Conservation (phyloP, 352 stramenopile species). For the Phytophthora pini region DNA sequence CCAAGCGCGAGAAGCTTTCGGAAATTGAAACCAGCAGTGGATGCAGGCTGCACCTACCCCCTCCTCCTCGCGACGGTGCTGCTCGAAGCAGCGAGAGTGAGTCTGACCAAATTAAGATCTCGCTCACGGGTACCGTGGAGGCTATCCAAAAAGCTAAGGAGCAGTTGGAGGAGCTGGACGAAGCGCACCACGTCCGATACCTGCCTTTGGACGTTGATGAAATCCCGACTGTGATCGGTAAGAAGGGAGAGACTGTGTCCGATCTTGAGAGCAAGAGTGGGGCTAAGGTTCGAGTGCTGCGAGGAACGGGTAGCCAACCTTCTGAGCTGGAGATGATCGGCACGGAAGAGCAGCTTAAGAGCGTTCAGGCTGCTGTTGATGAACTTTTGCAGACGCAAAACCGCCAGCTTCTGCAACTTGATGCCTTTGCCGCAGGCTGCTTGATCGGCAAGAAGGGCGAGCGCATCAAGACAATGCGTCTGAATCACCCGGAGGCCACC, state of each 20-base stretch:
- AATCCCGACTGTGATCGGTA: constrained; percentile 77
- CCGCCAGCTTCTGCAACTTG: constrained; percentile 76
- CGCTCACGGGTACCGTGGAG: constrained; percentile 62
- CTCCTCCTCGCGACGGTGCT: constrained; percentile 27
- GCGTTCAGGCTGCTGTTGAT: constrained; percentile 57
- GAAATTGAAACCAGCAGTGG: constrained; percentile 66
- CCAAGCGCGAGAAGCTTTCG: constrained; percentile 79
- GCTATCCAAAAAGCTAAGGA: constrained; percentile 70
- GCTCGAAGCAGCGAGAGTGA: constrained; percentile 34
- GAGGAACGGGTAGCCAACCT: constrained; percentile 34
- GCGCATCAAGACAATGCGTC: constrained; percentile 74
- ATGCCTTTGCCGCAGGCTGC: constrained; percentile 73
- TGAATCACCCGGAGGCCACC: constrained; percentile 63
- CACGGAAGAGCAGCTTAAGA: constrained; percentile 67
- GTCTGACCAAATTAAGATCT: constrained; percentile 69
- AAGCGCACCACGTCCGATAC: constrained; percentile 69
- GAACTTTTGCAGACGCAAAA: constrained; percentile 78
- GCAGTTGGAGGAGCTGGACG: constrained; percentile 64
- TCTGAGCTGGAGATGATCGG: constrained; percentile 82
- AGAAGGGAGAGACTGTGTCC: constrained; percentile 81
- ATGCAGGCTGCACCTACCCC: constrained; percentile 67
- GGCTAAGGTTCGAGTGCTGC: constrained; percentile 65
- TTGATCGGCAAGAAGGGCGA: constrained; percentile 87
- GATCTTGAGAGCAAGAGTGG: constrained; percentile 72
- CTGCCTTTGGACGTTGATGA: constrained; percentile 78